Percentiles rank a stretch among this genome's conserved stretches.
Evolutionary conservation across 148 eudicot species (phyloP).

Genomic region (Polygonum maritimum): DNA sequence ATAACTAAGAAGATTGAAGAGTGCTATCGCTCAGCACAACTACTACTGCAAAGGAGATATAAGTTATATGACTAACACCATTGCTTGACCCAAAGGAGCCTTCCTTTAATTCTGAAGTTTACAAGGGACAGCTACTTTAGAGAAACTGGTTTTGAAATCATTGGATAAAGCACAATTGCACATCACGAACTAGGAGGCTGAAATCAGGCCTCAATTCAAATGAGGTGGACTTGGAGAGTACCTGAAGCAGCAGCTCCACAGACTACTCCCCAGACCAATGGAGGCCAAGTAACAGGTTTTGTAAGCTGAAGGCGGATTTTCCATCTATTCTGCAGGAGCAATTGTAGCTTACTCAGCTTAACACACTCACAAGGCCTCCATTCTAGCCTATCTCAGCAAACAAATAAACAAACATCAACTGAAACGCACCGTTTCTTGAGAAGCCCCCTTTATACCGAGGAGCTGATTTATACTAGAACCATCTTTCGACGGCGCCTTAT

Average conservation of each 20-base stretch:
- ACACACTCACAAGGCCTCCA: not conserved
- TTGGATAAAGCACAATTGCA: not conserved
- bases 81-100: not conserved
- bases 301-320: slow-evolving; percentile 96
- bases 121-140: not conserved
- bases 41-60: not conserved
- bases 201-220: not conserved
- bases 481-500: slow-evolving; percentile 61
- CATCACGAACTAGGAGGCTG: not conserved
- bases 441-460: slow-evolving; percentile 92
- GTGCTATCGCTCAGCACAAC: too few species aligned
- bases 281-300: slow-evolving; percentile 98
- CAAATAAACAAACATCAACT: not conserved
- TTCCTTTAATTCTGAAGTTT: not conserved
- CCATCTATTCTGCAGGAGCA: slow-evolving; percentile 65
- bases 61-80: not conserved
- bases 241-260: slow-evolving; percentile 99
- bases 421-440: slow-evolving; percentile 67
- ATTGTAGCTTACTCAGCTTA: not conserved
- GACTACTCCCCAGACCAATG: slow-evolving; percentile 94
- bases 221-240: slow-evolving; percentile 12
- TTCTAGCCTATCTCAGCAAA: not conserved
- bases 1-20: not conserved
- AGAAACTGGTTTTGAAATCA: not conserved
- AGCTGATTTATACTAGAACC: slow-evolving; percentile 91